phyloP scores from a whole-genome alignment of 441 rosid genomes.

The Euphorbia corollata region DNA sequence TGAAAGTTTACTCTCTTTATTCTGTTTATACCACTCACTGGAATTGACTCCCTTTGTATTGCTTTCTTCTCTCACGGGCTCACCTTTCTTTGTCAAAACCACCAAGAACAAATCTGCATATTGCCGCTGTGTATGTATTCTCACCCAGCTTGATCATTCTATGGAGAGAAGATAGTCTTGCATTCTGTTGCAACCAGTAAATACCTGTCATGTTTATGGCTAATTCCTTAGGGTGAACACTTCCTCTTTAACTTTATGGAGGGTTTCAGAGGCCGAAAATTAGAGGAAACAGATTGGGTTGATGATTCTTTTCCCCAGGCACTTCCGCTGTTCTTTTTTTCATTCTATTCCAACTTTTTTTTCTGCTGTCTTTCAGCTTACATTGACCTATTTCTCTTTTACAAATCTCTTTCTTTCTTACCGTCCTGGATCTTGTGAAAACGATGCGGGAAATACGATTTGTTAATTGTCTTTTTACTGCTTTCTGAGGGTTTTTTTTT shows the following conservation, averaged over 20 bases:
- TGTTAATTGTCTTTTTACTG: neutral
- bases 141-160: no score
- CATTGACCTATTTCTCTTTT: neutral
- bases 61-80: neutral
- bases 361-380: neutral
- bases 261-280: no score
- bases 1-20: neutral
- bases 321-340: neutral
- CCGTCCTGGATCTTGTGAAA: neutral
- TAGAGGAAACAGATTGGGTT: neutral
- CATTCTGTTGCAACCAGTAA: no score
- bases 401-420: no score
- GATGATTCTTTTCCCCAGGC: neutral
- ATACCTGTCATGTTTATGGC: no score
- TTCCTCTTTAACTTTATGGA: no score
- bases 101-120: neutral
- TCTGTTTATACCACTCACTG: neutral
- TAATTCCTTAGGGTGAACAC: neutral
- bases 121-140: neutral
- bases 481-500: conserved; percentile 17
- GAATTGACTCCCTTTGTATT: neutral
- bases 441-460: neutral
- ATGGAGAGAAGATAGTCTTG: no score
- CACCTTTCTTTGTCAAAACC: neutral
- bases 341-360: neutral